Base-by-base conservation (phyloP, 2,329 filamentous ascomycete species). In the Talaromyces sp. region DNA sequence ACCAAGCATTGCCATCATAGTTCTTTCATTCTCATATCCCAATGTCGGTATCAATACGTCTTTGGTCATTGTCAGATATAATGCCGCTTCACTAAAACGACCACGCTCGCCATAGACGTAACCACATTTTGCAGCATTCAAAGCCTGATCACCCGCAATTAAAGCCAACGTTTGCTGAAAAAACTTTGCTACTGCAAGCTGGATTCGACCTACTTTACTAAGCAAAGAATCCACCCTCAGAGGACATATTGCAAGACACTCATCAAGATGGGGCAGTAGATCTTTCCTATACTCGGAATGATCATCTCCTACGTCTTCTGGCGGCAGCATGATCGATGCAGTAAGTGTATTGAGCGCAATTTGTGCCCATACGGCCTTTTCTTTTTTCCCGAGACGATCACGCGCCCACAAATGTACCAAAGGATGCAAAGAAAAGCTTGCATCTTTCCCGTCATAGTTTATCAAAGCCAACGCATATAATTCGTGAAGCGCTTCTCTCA, bases 341-440 rank as follows among this genome's bases (percentile, higher is more conserved):
- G 61, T 60, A 11, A 71, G 67, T 5, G 62, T 66, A n/a, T 60
- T 60, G 25, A 50, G 28, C 9, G 23, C 63, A 23, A 59, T 63
- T 11, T 58, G 35, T 37, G 60, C 66, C 65, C 65, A 70, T 21
- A 62, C 44, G 12, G 63, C 58, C 46, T 66, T 62, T 42, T 67
- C 62, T 12, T 42, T 42, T n/a, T 64, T 40, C 14, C 39, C 44
- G 9, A 75, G 65, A 11, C 73, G 66, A 21, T 71, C 69, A 42
- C 70, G 65, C 9, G 70, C 68, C 72, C 73, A 75, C 21, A 58
- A 60, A 61, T 77, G 70, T n/a, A 76, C 68, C 21, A 75, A 65
- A n/a, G 74, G 74, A 64, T 75, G 73, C 44, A 75, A 61, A 4
- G 66, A 70, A 35, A 66, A 71, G 25, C 61, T 65, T 42, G 63